A percentile compares a stretch with the other conserved stretches of the same genome.
Conservation (phyloP, 192 early-diverging fungal genomes). For the Rhizophlyctis rosea region DNA sequence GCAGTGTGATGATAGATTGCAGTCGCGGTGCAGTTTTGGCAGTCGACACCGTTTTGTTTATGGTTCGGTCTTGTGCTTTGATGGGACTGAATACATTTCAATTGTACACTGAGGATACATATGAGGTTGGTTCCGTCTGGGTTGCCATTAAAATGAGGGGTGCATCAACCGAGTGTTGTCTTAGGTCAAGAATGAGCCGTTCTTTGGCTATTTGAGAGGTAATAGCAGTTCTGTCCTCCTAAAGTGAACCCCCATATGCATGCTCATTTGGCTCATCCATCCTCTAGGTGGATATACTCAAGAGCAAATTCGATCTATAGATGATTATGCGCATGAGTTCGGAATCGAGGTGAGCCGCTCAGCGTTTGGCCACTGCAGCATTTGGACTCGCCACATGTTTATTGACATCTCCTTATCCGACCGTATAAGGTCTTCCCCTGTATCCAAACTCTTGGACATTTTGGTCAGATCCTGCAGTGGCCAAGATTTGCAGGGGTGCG, state of each 20-base stretch:
- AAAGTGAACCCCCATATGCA: background rate
- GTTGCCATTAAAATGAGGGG: background rate
- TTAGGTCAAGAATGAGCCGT: slow-evolving; percentile 23
- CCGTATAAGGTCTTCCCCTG: slow-evolving; percentile 59
- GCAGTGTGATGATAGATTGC: slow-evolving; percentile 77
- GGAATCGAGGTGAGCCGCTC: slow-evolving; percentile 68
- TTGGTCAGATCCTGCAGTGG: slow-evolving; percentile 90
- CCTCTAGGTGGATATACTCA: slow-evolving; percentile 70
- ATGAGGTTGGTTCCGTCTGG: slow-evolving; percentile 49
- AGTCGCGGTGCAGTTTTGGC: slow-evolving; percentile 75
- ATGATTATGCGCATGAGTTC: slow-evolving; percentile 71
- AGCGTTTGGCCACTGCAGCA: background rate
- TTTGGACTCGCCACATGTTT: background rate
- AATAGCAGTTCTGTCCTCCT: background rate
- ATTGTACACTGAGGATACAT: slow-evolving; percentile 90
- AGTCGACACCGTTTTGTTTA: slow-evolving; percentile 56
- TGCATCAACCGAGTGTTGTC: slow-evolving; percentile 14
- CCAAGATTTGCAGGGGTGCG: slow-evolving; percentile 70
- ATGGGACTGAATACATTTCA: slow-evolving; percentile 87
- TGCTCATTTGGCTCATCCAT: slow-evolving; percentile 8
- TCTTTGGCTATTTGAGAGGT: slow-evolving; percentile 30
- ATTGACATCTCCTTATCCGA: background rate
- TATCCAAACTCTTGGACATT: slow-evolving; percentile 86
- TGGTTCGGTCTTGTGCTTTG: slow-evolving; percentile 75
- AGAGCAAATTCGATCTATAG: slow-evolving; percentile 68